Conservation (phyloP, 2,329 filamentous ascomycete species). For the Sporothrix pallida region DNA sequence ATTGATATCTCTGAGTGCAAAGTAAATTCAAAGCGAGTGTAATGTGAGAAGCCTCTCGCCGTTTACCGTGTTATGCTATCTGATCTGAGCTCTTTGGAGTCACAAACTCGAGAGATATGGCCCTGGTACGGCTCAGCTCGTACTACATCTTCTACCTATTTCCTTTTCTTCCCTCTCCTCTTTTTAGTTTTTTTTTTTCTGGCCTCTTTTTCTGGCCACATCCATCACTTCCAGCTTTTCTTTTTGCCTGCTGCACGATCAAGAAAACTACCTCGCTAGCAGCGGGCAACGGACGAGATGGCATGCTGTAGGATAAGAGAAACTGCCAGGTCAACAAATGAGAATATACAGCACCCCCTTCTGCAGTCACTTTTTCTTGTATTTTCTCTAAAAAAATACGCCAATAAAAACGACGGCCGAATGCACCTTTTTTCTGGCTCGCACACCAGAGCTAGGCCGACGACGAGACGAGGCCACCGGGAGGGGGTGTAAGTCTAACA, state of each 20-base stretch:
- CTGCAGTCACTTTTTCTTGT: not conserved
- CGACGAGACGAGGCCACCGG: conserved; percentile 11
- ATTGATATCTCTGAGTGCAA: too few relatives aligned
- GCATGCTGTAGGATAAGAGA: conserved; percentile 1
- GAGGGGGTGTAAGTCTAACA: conserved; percentile 20
- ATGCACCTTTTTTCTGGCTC: not conserved
- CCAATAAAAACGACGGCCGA: conserved; percentile 3
- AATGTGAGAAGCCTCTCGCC: not conserved
- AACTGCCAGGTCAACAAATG: not conserved
- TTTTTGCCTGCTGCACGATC: conserved; percentile 1
- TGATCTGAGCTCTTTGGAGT: too few relatives aligned
- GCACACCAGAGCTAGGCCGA: not conserved
- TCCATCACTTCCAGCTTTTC: not conserved
- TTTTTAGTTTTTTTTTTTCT: not conserved
- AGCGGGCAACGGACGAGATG: not conserved
- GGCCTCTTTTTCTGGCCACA: not conserved
- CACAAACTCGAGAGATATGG: conserved; percentile 1
- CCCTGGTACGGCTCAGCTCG: not conserved
- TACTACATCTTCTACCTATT: not conserved
- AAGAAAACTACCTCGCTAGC: not conserved
- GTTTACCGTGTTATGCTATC: not conserved
- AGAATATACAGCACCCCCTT: not conserved
- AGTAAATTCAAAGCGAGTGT: too few relatives aligned
- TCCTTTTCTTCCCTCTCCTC: not conserved
- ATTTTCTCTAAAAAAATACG: not conserved